phyloP scores from a whole-genome alignment of 257 asterid species.

The Ballota nigra region DNA sequence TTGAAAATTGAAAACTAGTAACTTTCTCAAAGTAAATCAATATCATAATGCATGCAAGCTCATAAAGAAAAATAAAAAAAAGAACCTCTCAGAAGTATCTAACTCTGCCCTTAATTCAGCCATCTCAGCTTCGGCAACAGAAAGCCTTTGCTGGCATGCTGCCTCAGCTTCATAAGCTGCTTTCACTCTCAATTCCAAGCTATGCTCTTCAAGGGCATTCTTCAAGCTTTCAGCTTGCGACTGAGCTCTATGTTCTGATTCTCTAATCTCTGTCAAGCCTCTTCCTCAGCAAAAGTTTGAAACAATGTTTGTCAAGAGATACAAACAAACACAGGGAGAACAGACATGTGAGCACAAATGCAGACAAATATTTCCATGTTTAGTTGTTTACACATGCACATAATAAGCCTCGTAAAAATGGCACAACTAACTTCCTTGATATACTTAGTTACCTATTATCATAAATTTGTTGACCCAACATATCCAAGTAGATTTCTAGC shows the following conservation, averaged over 20 bases:
- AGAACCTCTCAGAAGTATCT: constrained; percentile 85
- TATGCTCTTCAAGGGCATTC: constrained; percentile 81
- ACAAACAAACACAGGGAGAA: constrained; percentile 15
- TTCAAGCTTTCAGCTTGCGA: constrained; percentile 70
- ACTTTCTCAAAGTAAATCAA: constrained; percentile 1
- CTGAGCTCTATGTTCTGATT: constrained; percentile 76
- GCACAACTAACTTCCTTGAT: background rate
- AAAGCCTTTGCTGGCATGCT: constrained; percentile 89
- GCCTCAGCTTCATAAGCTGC: constrained; percentile 96
- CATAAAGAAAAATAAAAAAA: constrained; percentile 25
- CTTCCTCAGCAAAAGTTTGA: constrained; percentile 43
- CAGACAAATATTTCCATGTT: background rate
- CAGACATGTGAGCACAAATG: constrained; percentile 3
- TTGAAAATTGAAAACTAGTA: background rate
- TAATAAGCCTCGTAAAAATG: background rate
- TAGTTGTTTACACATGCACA: background rate
- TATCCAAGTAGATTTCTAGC: constrained; percentile 77
- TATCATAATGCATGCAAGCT: constrained; percentile 4
- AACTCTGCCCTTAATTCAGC: constrained; percentile 70
- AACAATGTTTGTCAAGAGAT: constrained; percentile 23
- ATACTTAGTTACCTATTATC: constrained; percentile 62
- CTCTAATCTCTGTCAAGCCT: constrained; percentile 67
- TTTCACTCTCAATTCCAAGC: constrained; percentile 85
- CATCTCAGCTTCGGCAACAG: constrained; percentile 82
- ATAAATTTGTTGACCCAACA: constrained; percentile 77